Conservation (phyloP, 2,329 filamentous ascomycete species). For the Ophiosphaerella narmari region DNA sequence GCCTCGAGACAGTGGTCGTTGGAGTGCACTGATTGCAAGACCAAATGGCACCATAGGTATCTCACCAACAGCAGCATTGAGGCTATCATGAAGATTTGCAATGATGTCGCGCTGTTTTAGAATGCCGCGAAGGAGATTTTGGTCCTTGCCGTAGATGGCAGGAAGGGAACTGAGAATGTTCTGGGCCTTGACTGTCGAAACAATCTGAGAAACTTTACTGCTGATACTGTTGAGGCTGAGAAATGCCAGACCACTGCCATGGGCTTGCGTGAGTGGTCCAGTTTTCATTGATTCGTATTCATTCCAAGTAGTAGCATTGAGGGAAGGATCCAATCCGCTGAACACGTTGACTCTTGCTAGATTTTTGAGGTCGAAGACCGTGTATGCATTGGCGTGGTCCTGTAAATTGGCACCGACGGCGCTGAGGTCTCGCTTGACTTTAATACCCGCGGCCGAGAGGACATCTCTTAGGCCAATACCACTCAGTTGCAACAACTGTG, state of each 20-base stretch:
- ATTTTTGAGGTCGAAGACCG: constrained; percentile 28
- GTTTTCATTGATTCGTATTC: constrained; percentile 32
- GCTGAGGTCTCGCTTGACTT: constrained; percentile 30
- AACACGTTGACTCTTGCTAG: constrained; percentile 23
- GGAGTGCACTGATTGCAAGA: constrained; percentile 22
- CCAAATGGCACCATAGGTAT: constrained; percentile 34
- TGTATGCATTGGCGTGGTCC: constrained; percentile 33
- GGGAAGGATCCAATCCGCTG: constrained; percentile 26
- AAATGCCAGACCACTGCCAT: constrained; percentile 29
- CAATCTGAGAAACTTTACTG: constrained; percentile 20
- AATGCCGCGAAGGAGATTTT: constrained; percentile 24
- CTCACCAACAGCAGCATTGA: constrained; percentile 39
- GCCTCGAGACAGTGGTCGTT: constrained; percentile 40
- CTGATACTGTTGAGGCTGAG: constrained; percentile 22
- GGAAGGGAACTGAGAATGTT: constrained; percentile 22
- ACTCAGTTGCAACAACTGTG: constrained; percentile 53
- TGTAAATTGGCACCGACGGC: constrained; percentile 42
- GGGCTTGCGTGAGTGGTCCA: constrained; percentile 34
- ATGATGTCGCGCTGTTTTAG: constrained; percentile 32
- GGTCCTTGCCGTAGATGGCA: constrained; percentile 17
- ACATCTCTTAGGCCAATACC: constrained; percentile 34
- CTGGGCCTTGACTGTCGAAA: constrained; percentile 23
- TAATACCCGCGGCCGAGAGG: constrained; percentile 27
- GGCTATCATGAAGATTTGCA: constrained; percentile 19
- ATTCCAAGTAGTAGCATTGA: constrained; percentile 29